Conservation (phyloP, 352 stramenopile genomes). For the Globisporangium takayamanum region DNA sequence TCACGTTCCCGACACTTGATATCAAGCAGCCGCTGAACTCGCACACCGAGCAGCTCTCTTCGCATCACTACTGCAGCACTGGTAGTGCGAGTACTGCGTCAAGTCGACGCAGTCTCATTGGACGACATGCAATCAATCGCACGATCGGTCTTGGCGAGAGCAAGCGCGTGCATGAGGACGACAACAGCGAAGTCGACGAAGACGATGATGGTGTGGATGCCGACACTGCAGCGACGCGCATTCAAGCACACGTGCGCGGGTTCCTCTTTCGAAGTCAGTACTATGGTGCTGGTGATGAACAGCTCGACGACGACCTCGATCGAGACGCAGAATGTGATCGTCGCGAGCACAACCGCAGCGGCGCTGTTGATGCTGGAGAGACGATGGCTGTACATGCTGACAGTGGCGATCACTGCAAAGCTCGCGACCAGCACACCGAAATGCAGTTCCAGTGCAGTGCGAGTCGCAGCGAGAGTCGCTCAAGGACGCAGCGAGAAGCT, state of each 20-base stretch:
- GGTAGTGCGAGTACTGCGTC: neutral
- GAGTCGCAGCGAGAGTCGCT: no score
- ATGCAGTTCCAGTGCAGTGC: conserved; percentile 6
- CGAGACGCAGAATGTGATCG: neutral
- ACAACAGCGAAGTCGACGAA: neutral
- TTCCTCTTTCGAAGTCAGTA: conserved; percentile 16
- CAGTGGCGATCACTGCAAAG: neutral
- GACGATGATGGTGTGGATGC: neutral
- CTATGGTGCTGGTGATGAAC: neutral
- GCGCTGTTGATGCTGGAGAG: neutral
- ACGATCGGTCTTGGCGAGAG: neutral
- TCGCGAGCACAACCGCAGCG: neutral
- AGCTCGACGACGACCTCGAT: neutral
- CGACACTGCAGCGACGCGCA: conserved; percentile 1
- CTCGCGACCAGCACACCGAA: conserved; percentile 3
- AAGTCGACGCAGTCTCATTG: no score
- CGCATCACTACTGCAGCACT: no score
- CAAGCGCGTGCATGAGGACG: neutral
- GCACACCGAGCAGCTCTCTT: conserved; percentile 2
- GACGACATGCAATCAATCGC: neutral
- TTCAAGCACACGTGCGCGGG: conserved; percentile 13
- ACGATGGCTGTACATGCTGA: neutral
- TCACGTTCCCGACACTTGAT: conserved; percentile 45
- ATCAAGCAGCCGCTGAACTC: conserved; percentile 11
- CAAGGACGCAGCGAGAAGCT: neutral